These are phyloP conservation scores for Ormosia semicastrata DNA, from an alignment of 306 rosid genomes.

Conservation along the genomic window DNA sequence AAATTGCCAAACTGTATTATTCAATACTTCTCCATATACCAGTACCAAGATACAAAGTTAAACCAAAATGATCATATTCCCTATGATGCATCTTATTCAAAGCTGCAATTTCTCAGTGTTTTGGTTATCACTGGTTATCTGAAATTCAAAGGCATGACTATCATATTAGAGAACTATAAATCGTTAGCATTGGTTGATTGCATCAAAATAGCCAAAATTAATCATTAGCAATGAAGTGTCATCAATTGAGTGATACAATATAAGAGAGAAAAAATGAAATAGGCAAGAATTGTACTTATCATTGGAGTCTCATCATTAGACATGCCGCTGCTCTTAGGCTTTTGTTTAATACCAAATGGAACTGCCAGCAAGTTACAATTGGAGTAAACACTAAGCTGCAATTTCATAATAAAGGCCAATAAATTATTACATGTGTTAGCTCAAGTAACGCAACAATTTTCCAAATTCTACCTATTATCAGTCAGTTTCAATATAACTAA, in stretches of 20 bases:
- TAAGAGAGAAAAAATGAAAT: no score
- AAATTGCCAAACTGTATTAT: neutral
- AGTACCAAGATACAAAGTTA: neutral
- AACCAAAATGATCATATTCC: neutral
- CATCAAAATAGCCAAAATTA: no score
- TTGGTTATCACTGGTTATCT: no score
- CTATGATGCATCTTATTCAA: neutral
- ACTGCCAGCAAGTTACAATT: conserved; percentile 81
- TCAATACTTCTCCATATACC: neutral
- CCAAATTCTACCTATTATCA: neutral
- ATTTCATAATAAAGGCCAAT: conserved; percentile 35
- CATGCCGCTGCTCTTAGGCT: conserved; percentile 25
- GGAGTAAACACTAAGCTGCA: conserved; percentile 60
- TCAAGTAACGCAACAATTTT: neutral
- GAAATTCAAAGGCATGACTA: no score
- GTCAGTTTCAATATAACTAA: no score
- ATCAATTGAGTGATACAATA: no score
- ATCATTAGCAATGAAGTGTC: no score
- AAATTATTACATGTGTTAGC: conserved; percentile 10
- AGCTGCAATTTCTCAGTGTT: no score
- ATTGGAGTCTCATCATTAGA: no score
- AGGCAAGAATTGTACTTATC: no score
- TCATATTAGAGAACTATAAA: no score
- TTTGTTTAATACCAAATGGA: conserved; percentile 86
- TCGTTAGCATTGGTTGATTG: no score